Evolutionary conservation across 2,329 filamentous ascomycete genomes (phyloP), one percentile per base, ranked within the genome.

Genomic region (Ceratocystis cacaofunesta): DNA sequence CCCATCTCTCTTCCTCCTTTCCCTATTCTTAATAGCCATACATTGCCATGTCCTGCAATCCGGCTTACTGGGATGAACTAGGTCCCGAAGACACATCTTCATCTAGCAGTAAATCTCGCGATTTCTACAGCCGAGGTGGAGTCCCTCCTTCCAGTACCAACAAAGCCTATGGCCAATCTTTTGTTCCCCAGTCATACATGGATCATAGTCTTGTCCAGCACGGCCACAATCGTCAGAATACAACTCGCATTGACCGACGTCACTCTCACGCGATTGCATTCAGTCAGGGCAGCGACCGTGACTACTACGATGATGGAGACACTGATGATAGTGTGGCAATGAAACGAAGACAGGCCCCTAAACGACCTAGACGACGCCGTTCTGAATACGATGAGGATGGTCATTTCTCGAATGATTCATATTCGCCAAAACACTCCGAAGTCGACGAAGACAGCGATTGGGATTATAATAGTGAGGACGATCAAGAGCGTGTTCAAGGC

Each of bases 81-180:
- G 55, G 55, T n/a, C 30, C 55, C 12, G 55, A 58, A 58, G 28
- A 58, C 15, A 4, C 30, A 28, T 36, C 55, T n/a, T 58, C 52
- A 52, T 12, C 48, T 32, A 22, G 28, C 55, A 58, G 55, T 30
- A 30, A 32, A 19, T 36, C 55, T 58, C 55, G 55, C 30, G 28
- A 58, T 58, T 28, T 36, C 30, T 58, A 58, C 28, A 32, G 25
- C 25, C 55, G 55, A n/a, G 55, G 5, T 7, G 30, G 12, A 2
- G 25, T 64, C 44, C 68, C 70, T 64, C 25, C 65, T 55, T 68
- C 70, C 65, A 68, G 58, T 30, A 12, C 44, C 41, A 61, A 65
- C 68, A 50, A 25, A 52, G 68, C 68, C n/a, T 70, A 69, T 65
- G 69, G 68, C 62, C 63, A 65, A 48, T 64, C 62, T 19, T 65